A percentile compares a stretch with the other conserved stretches of the same genome.
These are phyloP conservation scores for Peronospora farinosa DNA, from an alignment of 352 stramenopile genomes.

Conservation along the genomic window DNA sequence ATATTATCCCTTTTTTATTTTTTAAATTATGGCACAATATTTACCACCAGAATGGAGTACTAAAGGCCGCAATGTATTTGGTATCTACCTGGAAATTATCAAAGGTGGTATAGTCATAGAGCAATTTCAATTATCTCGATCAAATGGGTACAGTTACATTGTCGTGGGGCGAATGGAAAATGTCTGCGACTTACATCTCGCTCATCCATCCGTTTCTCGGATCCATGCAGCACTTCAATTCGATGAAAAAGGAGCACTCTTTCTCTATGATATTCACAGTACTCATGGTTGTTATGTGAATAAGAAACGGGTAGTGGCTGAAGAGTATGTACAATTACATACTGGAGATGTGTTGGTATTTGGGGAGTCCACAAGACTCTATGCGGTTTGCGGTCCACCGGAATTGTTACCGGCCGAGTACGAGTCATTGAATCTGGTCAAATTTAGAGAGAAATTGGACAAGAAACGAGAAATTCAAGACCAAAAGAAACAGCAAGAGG, in stretches of 20 bases:
- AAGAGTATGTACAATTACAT: slow-evolving; percentile 55
- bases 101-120: slow-evolving; percentile 57
- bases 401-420: slow-evolving; percentile 72
- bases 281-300: slow-evolving; percentile 85
- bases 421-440: slow-evolving; percentile 47
- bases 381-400: slow-evolving; percentile 61
- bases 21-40: slow-evolving; percentile 29
- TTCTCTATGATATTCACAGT: slow-evolving; percentile 66
- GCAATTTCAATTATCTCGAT: slow-evolving; percentile 30
- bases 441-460: slow-evolving; percentile 30
- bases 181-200: slow-evolving; percentile 59
- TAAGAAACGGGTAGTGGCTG: slow-evolving; percentile 47
- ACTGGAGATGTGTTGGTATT: slow-evolving; percentile 85
- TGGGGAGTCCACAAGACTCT: slow-evolving; percentile 81
- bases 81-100: slow-evolving; percentile 64
- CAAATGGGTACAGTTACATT: slow-evolving; percentile 32
- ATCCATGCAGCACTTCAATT: slow-evolving; percentile 73
- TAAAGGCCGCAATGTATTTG: slow-evolving; percentile 41
- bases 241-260: slow-evolving; percentile 53
- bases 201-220: slow-evolving; percentile 73
- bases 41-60: slow-evolving; percentile 44
- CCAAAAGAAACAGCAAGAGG: slow-evolving; percentile 22
- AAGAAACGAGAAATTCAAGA: slow-evolving; percentile 17
- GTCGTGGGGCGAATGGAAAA: slow-evolving; percentile 55
- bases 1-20: neutral